Base-by-base conservation (phyloP, 2,329 filamentous ascomycete genomes). In the Simplicillium sp. region DNA sequence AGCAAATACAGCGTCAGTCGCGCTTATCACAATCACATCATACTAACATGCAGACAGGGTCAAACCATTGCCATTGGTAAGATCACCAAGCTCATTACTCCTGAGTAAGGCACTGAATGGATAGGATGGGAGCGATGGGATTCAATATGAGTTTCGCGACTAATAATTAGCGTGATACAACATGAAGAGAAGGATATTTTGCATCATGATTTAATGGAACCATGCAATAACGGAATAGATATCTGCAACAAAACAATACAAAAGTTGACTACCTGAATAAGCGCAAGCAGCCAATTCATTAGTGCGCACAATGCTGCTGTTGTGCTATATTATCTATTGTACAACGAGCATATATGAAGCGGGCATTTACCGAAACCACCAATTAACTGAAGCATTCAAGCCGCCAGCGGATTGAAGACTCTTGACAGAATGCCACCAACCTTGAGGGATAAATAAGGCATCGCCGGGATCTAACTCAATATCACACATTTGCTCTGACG, bases 21-120 rank as follows among this genome's bases (percentile, higher is more conserved):
- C n/a, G 12, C 34, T 5, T 31, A 12, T 12, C n/a, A 6, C 28
- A 36, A 36, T 16, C 9, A 33, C 34, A 9, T 25, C 9, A 9
- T 9, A 25, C 20, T 25, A 25, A 25, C 20, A 25, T 25, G 9
- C 9, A 9, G 20, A 41, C 57, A 97, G 82, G 92, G 92, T 54
- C 90, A 97, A 84, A 98, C 92, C 0, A 96, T 98, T 69, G 92
- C 92, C 42, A 98, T 98, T 68, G 92, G 92, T 57, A 98, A 98
- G 77, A 94, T 98, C 62, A 96, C 87, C 45, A 96, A 89, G 75
- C 76, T 98, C 48, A 71, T 79, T 53, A 66, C 57, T 7, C 9
- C 20, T 25, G 60, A 62, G 0, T 37, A 40, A 44, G 32, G 15
- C 13, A 17, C 25, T 36, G n/a, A 20, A 37, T 9, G 20, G 20